These are phyloP conservation scores for Coemansia sp. DNA, from an alignment of 192 early-diverging fungal genomes.

Conservation along the genomic window DNA sequence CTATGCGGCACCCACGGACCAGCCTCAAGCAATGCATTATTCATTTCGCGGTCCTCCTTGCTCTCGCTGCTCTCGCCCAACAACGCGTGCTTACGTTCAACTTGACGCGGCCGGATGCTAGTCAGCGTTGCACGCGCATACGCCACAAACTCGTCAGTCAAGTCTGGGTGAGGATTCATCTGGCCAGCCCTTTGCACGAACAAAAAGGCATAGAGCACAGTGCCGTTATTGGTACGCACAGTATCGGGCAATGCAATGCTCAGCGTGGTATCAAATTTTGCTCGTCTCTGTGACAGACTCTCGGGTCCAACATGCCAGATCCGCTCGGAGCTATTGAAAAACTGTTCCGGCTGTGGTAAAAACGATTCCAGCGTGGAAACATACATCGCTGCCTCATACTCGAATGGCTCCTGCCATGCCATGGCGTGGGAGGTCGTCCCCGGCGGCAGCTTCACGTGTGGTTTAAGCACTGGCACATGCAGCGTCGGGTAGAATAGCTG, in stretches of 20 bases:
- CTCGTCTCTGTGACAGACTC: conserved; percentile 26
- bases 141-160: conserved; percentile 25
- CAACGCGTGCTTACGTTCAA: conserved; percentile 36
- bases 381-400: conserved; percentile 48
- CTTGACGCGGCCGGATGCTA: conserved; percentile 19
- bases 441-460: conserved; percentile 7
- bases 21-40: conserved; percentile 2
- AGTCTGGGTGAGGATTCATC: conserved; percentile 12
- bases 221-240: conserved; percentile 25
- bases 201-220: conserved; percentile 38
- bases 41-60: neutral
- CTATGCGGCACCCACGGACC: conserved; percentile 46
- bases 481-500: conserved; percentile 47
- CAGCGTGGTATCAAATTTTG: conserved; percentile 21
- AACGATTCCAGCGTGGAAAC: conserved; percentile 29
- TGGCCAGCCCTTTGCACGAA: conserved; percentile 39
- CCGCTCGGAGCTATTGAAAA: conserved; percentile 29
- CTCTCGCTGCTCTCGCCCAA: conserved; percentile 6
- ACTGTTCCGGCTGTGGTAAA: conserved; percentile 8
- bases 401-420: conserved; percentile 50
- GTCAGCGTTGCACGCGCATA: conserved; percentile 34
- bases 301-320: conserved; percentile 43
- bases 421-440: conserved; percentile 19
- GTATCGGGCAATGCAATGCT: conserved; percentile 20
- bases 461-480: conserved; percentile 44